phyloP scores from a whole-genome alignment of 768 basidiomycete species.

The Lenzites betulinus region DNA sequence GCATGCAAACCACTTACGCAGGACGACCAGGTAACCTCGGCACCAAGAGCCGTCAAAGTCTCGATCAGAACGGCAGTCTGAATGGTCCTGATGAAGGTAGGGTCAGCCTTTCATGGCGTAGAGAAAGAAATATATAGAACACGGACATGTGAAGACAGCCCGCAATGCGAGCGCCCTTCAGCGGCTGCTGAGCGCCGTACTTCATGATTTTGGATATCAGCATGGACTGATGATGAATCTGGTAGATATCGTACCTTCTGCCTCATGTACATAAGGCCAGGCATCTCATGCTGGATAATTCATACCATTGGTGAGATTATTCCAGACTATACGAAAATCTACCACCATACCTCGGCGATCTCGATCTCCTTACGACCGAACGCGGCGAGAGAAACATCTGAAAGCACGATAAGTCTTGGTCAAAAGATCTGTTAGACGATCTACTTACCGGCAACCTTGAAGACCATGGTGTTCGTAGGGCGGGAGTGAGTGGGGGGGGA shows the following conservation, averaged over 20 bases:
- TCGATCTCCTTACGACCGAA: conserved; percentile 99
- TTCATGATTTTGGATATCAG: conserved; percentile 34
- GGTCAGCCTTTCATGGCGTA: background rate
- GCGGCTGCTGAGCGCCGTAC: conserved; percentile 80
- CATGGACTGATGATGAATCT: background rate
- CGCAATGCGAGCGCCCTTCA: conserved; percentile 94
- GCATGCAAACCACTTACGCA: conserved; percentile 60
- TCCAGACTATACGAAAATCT: too few relatives aligned
- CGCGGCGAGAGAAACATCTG: conserved; percentile 95
- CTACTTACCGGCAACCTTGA: conserved; percentile 83
- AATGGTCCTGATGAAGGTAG: conserved; percentile 73
- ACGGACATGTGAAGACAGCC: conserved; percentile 96
- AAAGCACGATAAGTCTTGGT: conserved; percentile 9
- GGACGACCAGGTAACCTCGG: conserved; percentile 98
- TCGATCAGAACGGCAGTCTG: conserved; percentile 99
- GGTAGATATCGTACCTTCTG: conserved; percentile 59
- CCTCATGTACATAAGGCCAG: conserved; percentile 92
- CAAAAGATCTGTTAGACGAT: background rate
- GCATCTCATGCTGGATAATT: conserved; percentile 79
- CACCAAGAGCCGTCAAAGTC: conserved; percentile 92
- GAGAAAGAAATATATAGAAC: conserved; percentile 5
- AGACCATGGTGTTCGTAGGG: conserved; percentile 56
- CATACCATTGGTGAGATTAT: background rate
- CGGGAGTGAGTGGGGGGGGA: conserved; percentile 27
- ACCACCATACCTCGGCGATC: conserved; percentile 84